Evolutionary conservation across 495 filamentous ascomycete species (phyloP), one percentile per base, ranked within the genome.

Genomic region (Penicillium taxi): DNA sequence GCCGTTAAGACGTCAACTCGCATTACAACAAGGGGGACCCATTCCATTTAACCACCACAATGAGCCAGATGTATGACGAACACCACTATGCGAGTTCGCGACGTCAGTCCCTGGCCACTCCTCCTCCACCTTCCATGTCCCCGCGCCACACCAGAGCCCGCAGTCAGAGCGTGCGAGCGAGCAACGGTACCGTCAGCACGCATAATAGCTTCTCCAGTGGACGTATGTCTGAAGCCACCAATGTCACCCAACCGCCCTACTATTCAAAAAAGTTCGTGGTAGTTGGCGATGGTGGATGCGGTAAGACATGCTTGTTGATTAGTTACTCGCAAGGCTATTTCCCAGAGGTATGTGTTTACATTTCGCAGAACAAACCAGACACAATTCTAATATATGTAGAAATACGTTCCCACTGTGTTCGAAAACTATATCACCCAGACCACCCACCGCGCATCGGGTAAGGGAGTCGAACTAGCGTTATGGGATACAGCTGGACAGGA

Each of bases 351-450:
- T 24, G 51, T 37, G 4, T 13, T 13, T 5, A 28, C 11, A 28
- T 28, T 13, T 12, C 26, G 4, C 15, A 5, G 11, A 28, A 28
- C 26, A 9, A 4, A 28, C 26, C 26, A 9, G 11, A 28, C 26
- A 28, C 26, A 12, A 28, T 4, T 4, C 26, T 13, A 28, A 12
- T 35, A 38, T 45, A 18, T 36, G 12, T 38, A 98, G 91, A 98
- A 96, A 96, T 98, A 98, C 55, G 90, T 98, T 32, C 91, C 91
- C 2, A 98, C 91, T 0, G 91, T 98, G 42, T 98, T 98, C 57
- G 91, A 98, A 55, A 98, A 98, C 67, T 98, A 98, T 73, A 96
- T 96, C 64, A 94, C 91, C 24, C 87, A 96, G 63, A 91, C 87
- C 36, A 77, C 75, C 24, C 93, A 98, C 56, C 77, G 80, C 48